phyloP scores from a whole-genome alignment of 1,284 basidiomycete genomes.

The Moniliophthora roreri region DNA sequence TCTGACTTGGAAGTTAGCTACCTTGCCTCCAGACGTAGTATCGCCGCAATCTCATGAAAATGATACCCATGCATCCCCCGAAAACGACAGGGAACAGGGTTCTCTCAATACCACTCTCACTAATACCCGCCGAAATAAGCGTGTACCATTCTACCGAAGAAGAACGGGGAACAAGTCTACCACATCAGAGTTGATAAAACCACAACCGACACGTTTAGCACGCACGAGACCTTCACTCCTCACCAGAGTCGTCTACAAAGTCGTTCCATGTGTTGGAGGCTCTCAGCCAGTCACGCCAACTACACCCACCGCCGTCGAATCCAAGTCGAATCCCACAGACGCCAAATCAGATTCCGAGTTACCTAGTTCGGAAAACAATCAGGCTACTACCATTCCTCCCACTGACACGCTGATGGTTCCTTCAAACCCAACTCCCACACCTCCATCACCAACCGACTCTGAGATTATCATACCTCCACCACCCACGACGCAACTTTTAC shows the following conservation, averaged over 20 bases:
- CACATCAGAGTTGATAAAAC: slow-evolving; percentile 26
- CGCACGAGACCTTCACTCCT: slow-evolving; percentile 29
- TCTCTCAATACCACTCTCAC: slow-evolving; percentile 39
- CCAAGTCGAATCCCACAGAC: background rate
- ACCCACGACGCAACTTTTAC: slow-evolving; percentile 45
- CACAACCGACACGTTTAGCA: slow-evolving; percentile 25
- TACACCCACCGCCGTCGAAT: background rate
- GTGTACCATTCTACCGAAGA: slow-evolving; percentile 43
- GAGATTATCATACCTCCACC: slow-evolving; percentile 55
- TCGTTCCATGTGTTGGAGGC: slow-evolving; percentile 29
- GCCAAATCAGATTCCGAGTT: background rate
- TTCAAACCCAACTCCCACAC: slow-evolving; percentile 10
- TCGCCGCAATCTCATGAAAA: no score
- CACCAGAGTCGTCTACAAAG: slow-evolving; percentile 25
- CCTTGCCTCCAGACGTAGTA: no score
- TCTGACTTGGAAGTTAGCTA: no score
- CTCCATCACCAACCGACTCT: slow-evolving; percentile 25
- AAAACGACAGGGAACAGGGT: slow-evolving; percentile 36
- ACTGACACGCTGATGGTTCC: background rate
- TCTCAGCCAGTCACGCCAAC: slow-evolving; percentile 11
- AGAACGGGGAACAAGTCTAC: slow-evolving; percentile 33
- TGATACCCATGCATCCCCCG: no score
- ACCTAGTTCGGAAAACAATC: slow-evolving; percentile 1
- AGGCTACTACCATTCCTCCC: background rate
- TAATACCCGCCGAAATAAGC: slow-evolving; percentile 26